Base-by-base conservation (phyloP, 345 rosid genomes). In the Eucalyptus albens region DNA sequence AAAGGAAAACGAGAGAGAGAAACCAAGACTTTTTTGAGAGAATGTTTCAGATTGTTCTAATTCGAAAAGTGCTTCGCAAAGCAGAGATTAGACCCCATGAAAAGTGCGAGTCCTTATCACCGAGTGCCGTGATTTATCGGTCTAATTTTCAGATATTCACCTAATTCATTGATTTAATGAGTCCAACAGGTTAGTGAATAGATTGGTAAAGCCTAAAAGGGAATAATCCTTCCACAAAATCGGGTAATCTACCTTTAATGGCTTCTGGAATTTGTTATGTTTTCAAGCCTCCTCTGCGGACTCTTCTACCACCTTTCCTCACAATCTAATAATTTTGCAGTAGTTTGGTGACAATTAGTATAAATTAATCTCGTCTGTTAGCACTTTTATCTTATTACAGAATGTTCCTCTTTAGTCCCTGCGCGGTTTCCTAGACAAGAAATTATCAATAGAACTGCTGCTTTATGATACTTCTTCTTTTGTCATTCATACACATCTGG, bases 171-270 rank as follows among this genome's bases (percentile, higher is more conserved):
- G 77, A 65, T 15, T 7, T n/a, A n/a, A 13, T n/a, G 77, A 15
- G 77, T 65, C 77, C 37, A n/a, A 65, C n/a, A n/a, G 10, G 37
- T 7, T 65, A n/a, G 37, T 14, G 13, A 33, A 69, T 33, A 15
- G 1, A 65, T n/a, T 65, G 21, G 6, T n/a, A 15, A n/a, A n/a
- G 16, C 11, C 10, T 15, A 65, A n/a, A n/a, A 65, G 1, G 1
- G 15, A 11, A 27, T 29, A 60, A 29, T 12, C 67, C 31, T 65
- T 65, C 21, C 72, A 65, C 9, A 4, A n/a, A 29, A 65, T 14
- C 37, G 10, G 17, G 3, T n/a, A 16, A 31, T 6, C 72, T 29
- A 65, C n/a, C 2, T 4, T 4, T 16, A 0, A n/a, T n/a, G 10
- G 11, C 40, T 65, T 65, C 33, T n/a, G 1, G 77, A n/a, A 65